Conservation (phyloP, 805 yeast genomes). For the Lipomyces lipofer region DNA sequence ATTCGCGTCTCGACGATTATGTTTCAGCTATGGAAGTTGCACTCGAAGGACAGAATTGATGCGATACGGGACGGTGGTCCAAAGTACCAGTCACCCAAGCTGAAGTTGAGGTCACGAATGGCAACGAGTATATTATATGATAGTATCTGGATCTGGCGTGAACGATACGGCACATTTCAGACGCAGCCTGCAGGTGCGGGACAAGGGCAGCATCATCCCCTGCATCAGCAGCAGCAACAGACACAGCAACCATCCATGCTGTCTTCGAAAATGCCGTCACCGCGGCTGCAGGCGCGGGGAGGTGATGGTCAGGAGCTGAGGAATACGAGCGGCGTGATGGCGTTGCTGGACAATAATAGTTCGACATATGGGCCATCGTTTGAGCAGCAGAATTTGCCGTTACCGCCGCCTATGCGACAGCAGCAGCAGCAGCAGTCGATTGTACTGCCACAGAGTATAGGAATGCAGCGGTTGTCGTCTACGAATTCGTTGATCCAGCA, state of each 20-base stretch:
- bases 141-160: constrained; percentile 78
- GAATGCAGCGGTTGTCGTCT: background rate
- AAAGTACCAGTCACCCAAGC: constrained; percentile 31
- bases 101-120: constrained; percentile 71
- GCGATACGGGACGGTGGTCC: constrained; percentile 21
- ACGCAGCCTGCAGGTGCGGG: constrained; percentile 24
- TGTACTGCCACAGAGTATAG: background rate
- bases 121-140: constrained; percentile 92
- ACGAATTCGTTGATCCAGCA: background rate
- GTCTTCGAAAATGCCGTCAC: constrained; percentile 18
- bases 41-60: constrained; percentile 43
- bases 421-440: background rate
- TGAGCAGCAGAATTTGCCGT: constrained; percentile 23
- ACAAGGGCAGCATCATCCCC: constrained; percentile 17
- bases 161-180: constrained; percentile 62
- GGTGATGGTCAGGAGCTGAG: constrained; percentile 20
- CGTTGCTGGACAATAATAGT: constrained; percentile 20
- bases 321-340: constrained; percentile 26
- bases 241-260: constrained; percentile 11
- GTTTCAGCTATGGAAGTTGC: constrained; percentile 90
- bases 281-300: constrained; percentile 15
- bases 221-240: constrained; percentile 16
- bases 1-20: constrained; percentile 90
- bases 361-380: constrained; percentile 19
- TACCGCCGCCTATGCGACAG: constrained; percentile 12